Conservation (phyloP, 176 grass and related monocot species). For the Avena atlantica region DNA sequence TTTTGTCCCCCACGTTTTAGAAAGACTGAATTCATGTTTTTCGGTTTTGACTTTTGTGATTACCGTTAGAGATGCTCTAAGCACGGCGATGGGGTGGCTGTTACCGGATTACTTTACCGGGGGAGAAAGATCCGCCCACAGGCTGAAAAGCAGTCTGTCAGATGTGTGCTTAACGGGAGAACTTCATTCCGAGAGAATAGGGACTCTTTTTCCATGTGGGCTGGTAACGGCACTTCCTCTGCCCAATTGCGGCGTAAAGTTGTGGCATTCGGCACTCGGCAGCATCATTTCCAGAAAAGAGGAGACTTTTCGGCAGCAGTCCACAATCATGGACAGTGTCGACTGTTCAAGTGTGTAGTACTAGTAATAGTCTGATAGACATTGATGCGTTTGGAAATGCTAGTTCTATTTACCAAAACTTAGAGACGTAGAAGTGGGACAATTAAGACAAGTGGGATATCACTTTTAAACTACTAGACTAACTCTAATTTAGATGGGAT, state of each 20-base stretch:
- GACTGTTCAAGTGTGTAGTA: neutral
- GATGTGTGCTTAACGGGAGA: neutral
- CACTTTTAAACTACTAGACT: too few relatives aligned
- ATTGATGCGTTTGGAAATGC: neutral
- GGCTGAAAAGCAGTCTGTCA: constrained; percentile 15
- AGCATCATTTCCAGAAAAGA: neutral
- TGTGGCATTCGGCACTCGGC: neutral
- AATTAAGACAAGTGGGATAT: too few relatives aligned
- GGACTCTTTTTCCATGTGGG: neutral
- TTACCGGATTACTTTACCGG: constrained; percentile 14
- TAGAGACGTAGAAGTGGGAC: too few relatives aligned
- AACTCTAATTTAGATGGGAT: too few relatives aligned
- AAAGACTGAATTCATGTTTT: too few relatives aligned
- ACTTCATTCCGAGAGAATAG: neutral
- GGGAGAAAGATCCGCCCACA: constrained; percentile 17
- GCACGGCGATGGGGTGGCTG: neutral
- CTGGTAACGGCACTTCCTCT: neutral
- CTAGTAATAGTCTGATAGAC: neutral
- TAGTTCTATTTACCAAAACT: too few relatives aligned
- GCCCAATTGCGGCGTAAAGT: neutral
- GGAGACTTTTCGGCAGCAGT: neutral
- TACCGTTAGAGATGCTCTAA: neutral
- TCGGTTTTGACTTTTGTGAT: too few relatives aligned
- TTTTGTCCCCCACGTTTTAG: too few relatives aligned
- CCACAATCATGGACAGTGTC: neutral